Conservation (phyloP, 345 rosid genomes). For the Triadica sebifera region DNA sequence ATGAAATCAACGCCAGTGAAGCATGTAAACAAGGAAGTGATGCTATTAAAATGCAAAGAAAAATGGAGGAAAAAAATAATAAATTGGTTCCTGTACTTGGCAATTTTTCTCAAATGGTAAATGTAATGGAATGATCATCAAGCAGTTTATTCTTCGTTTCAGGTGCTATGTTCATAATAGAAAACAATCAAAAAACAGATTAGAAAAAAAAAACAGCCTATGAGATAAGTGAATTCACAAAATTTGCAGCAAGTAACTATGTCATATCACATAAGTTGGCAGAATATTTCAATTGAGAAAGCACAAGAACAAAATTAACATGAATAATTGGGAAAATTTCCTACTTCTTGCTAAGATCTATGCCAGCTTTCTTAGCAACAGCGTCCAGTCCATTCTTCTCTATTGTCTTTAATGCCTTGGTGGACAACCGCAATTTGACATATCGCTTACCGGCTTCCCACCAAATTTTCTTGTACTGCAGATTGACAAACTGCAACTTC, state of each 20-base stretch:
- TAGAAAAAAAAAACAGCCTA: not conserved
- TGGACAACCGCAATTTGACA: conserved; percentile 75
- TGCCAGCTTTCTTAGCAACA: conserved; percentile 94
- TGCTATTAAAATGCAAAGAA: too few relatives aligned
- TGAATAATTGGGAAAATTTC: not conserved
- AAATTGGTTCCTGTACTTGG: too few relatives aligned
- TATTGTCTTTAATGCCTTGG: conserved; percentile 85
- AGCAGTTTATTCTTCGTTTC: too few relatives aligned
- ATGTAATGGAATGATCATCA: too few relatives aligned
- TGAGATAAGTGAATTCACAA: not conserved
- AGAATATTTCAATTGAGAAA: conserved; percentile 3
- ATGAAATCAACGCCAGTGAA: too few relatives aligned
- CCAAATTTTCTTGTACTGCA: conserved; percentile 90
- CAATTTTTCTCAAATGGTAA: too few relatives aligned
- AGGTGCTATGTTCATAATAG: too few relatives aligned
- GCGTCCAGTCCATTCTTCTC: conserved; percentile 95
- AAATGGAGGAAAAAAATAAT: too few relatives aligned
- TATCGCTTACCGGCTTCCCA: conserved; percentile 96
- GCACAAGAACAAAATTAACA: not conserved
- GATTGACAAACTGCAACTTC: conserved; percentile 83
- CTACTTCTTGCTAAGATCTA: conserved; percentile 72
- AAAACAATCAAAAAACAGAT: not conserved
- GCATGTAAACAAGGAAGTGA: too few relatives aligned
- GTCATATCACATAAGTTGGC: conserved; percentile 3
- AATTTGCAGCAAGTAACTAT: conserved; percentile 3